Evolutionary conservation across 140 eudicot genomes (phyloP), one percentile per base, ranked within the genome.

Genomic region (Bidens hawaiensis): DNA sequence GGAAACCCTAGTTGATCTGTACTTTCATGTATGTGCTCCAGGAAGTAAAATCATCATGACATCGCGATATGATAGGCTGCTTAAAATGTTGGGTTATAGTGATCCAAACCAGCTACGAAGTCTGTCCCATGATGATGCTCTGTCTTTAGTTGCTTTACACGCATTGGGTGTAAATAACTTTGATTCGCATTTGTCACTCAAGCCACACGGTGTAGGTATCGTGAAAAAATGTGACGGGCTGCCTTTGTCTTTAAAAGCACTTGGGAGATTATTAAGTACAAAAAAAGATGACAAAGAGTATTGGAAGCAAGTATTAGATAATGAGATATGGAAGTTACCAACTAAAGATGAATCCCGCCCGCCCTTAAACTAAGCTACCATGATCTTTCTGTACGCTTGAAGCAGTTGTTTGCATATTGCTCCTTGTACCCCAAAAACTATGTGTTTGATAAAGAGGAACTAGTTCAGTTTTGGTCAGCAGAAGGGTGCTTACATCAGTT

Each of bases 381-480:
- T 18, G 79, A 83, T 68, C 67, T 80, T 16, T 75, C 95, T 15
- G 23, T 77, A 1, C 2, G 6, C 0, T 26, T 75, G 62, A 80
- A 71, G 49, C 58, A n/a, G 6, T 83, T 85, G 54, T 83, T 86
- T 48, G 56, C 59, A 0, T 86, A 79, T 16, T 86, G 82, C 73
- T 81, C 90, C 22, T 59, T 75, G 58, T 86, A 83, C 69, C 87
- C 90, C 0, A 77, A 83, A 42, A 81, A 75, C 54, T 71, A 45
- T 38, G 13, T 53, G 21, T 74, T 77, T 16, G 74, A 82, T 7
- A 74, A 69, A 6, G 66, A 50, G 2, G 72, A 69, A 21, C 26
- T 83, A 56, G 63, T 83, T 25, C 26, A 61, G 21, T 64, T 86
- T 3, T 86, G 95, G 90, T 80, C 80, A 85, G 87, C 85, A 10